These are phyloP conservation scores for Penicillium crystallinum DNA, from an alignment of 495 filamentous ascomycete species.

Conservation along the genomic window DNA sequence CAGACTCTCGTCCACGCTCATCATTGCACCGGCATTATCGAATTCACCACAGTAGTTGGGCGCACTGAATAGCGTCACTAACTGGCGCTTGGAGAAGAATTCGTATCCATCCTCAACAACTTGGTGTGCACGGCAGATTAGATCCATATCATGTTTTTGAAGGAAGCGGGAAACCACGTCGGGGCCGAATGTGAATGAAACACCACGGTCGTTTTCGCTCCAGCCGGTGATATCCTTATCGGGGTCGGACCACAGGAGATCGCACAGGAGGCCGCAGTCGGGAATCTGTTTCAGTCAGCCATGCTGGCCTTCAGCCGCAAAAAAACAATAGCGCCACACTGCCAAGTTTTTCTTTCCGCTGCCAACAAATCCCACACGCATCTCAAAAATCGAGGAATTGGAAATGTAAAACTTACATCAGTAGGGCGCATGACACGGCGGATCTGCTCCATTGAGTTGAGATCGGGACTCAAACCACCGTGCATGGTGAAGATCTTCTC, in stretches of 20 bases:
- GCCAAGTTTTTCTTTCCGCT: conserved; percentile 8
- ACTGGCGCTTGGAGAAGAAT: conserved; percentile 97
- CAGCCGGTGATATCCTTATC: conserved; percentile 99
- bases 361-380: background rate
- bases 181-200: conserved; percentile 98
- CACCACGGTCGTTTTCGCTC: conserved; percentile 98
- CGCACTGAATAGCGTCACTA: conserved; percentile 96
- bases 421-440: conserved; percentile 98
- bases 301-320: conserved; percentile 38
- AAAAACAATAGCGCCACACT: conserved; percentile 24
- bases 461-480: conserved; percentile 91
- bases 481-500: conserved; percentile 99
- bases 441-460: conserved; percentile 99
- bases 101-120: conserved; percentile 99
- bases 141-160: conserved; percentile 99
- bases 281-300: conserved; percentile 74
- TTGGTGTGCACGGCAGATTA: conserved; percentile 98
- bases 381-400: conserved; percentile 1
- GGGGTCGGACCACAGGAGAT: conserved; percentile 96
- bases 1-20: conserved; percentile 99
- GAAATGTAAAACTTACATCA: conserved; percentile 64
- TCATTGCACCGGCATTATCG: conserved; percentile 99
- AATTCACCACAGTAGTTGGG: conserved; percentile 99
- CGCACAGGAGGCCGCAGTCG: conserved; percentile 94
- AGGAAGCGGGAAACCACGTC: conserved; percentile 97